Evolutionary conservation across 2,329 filamentous ascomycete genomes (phyloP), one percentile per base, ranked within the genome.

Genomic region (Drechslerella dactyloides): DNA sequence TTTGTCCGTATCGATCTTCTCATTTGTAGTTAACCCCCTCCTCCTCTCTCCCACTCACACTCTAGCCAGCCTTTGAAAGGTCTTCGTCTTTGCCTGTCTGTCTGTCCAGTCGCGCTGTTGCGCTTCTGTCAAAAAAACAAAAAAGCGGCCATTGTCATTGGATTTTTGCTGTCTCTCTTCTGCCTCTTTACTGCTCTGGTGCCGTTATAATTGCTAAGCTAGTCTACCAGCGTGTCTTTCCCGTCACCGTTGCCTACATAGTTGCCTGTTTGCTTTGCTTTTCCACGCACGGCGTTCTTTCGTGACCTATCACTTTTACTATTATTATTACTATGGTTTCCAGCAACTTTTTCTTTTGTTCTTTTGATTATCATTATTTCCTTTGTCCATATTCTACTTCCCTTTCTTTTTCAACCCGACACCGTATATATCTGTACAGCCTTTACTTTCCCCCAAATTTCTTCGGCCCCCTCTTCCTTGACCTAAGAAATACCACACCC

Each of bases 21-120:
- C 44, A 33, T 44, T 55, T 58, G 15, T 70, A 64, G 58, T 63
- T 72, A 69, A 66, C 74, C 51, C 63, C 76, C 75, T 74, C 75
- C 74, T 75, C 76, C 68, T 53, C 73, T 59, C 63, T 33, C 74
- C 77, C 77, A 78, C 27, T 33, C 27, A 44, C 11, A 6, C 19
- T 48, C n/a, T n/a, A n/a, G n/a, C n/a, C n/a, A n/a, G 17, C 44
- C 44, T 48, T 48, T 48, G 44, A 48, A 48, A 48, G 44, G 44
- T 44, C 44, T 58, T 30, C 66, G 63, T 59, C 56, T 63, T 69
- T 54, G 74, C 69, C 58, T 64, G 56, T 66, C 62, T 33, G 17
- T 48, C 44, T 48, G 19, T 48, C 19, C 8, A 23, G 44, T 77
- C 77, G 76, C 77, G 76, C 72, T 64, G 73, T 54, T 44, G 55